Conservation (phyloP, 768 basidiomycete species). For the Russula sp. region DNA sequence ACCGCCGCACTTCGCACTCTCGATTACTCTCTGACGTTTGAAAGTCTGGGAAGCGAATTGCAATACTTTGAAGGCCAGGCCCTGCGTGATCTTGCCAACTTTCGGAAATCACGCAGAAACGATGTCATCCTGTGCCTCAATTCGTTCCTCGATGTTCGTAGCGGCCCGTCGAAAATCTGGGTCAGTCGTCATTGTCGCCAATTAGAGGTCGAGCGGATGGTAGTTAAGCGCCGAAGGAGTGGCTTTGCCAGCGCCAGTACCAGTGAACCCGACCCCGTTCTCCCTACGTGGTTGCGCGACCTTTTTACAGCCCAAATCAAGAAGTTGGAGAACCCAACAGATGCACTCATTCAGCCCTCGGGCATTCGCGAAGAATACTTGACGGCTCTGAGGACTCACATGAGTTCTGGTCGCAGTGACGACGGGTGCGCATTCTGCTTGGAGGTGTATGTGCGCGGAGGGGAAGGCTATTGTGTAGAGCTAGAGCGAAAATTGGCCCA, state of each 20-base stretch:
- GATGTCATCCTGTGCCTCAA: neutral
- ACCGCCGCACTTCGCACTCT: neutral
- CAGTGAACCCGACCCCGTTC: too few species aligned
- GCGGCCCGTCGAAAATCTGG: constrained; percentile 6
- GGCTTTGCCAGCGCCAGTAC: neutral
- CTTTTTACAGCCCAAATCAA: neutral
- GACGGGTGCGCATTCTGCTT: neutral
- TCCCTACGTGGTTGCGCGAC: neutral
- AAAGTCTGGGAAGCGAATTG: neutral
- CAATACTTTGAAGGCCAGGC: neutral
- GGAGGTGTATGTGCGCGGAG: neutral
- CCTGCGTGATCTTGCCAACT: neutral
- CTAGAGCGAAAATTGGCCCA: neutral
- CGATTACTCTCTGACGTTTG: constrained; percentile 7
- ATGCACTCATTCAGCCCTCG: neutral
- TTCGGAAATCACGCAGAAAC: constrained; percentile 1
- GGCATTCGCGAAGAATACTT: neutral
- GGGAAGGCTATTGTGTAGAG: neutral
- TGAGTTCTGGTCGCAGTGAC: neutral
- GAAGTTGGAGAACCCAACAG: neutral
- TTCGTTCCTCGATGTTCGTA: neutral
- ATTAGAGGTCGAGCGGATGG: too few species aligned
- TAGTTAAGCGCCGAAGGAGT: too few species aligned
- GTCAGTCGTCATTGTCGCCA: neutral
- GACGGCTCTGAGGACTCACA: neutral